Base-by-base conservation (phyloP, 73 alveolate genomes). In the Loxodes magnus region DNA sequence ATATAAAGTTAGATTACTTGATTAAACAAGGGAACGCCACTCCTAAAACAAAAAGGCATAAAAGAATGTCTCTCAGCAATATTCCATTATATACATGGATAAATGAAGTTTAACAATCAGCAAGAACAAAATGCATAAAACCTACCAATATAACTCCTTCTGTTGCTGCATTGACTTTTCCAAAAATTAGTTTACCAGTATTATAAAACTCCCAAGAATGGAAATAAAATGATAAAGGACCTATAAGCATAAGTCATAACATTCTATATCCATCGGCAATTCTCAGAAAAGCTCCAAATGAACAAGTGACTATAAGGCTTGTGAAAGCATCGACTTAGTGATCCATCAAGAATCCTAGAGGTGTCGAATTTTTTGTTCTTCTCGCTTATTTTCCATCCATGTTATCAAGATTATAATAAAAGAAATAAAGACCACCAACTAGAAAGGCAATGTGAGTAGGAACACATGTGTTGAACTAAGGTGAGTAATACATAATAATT, bases 371-470 rank as follows among this genome's bases (percentile, higher is more conserved):
- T 16, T 73, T 74, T 19, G 84, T 64, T 35, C 89, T 58, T 42
- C 93, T 56, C 15, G 94, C 91, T 64, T 86, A 85, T 58, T 82
- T 86, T 23, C 97, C 97, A 56, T 85, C 96, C 44, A 75, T 38
- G 24, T 76, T 69, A 57, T 86, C 96, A 35, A 86, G 43, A 3
- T 58, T 66, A 16, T 50, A 51, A 31, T 58, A 57, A 2, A 39
- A 53, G 33, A 66, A 46, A 17, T 52, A 46, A 7, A 46, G 26
- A n/a, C n/a, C n/a, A n/a, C n/a, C n/a, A n/a, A n/a, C n/a, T n/a
- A n/a, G n/a, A n/a, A n/a, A n/a, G n/a, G n/a, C n/a, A n/a, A n/a
- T n/a, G n/a, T n/a, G n/a, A n/a, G n/a, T n/a, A n/a, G n/a, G n/a
- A n/a, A n/a, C n/a, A n/a, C n/a, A n/a, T n/a, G n/a, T n/a, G n/a